Base-by-base conservation (phyloP, 331 rosid genomes). In the Acacia pycnantha region DNA sequence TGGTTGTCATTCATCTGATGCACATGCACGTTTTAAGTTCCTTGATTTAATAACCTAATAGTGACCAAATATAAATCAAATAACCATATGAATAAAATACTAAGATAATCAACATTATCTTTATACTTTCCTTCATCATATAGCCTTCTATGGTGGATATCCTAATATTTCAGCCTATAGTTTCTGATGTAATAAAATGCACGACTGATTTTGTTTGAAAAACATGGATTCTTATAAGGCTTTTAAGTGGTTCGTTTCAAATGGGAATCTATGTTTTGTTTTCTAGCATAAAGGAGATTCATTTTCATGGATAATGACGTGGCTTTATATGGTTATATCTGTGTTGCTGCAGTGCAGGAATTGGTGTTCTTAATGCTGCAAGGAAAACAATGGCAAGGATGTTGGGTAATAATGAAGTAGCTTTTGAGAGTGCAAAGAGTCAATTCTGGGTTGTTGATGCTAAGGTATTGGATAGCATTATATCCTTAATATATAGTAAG, bases 371-470 rank as follows among this genome's bases (percentile, higher is more conserved):
- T 72, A 94, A 94, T 72, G 87, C 97, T 66, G 97, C 94, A 50
- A 88, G 99, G 72, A 91, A 94, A 87, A 96, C 99, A 83, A 96
- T 96, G 99, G 97, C 99, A 82, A 96, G 99, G 90, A 94, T 94
- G 99, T 77, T 96, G 89, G 99, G 99, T 76, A 92, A 96, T 83
- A 96, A 89, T 85, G 94, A 92, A 85, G 37, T 74, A 73, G 99
- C 99, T 75, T 96, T 89, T 85, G 81, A 90, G 79, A 91, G 97
- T 85, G 99, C 99, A 22, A 82, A 85, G 85, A 91, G 97, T 70
- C 99, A 96, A 87, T 96, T 96, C 81, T 96, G 99, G 99, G 91
- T 96, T 79, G 98, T 96, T 76, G 98, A 96, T 87, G 99, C 98
- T 51, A 74, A 92, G 90, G 99, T 96, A 83, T 82, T 86, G 69